Base-by-base conservation (phyloP, 2,329 filamentous ascomycete genomes). In the Herpotrichia juniperi region DNA sequence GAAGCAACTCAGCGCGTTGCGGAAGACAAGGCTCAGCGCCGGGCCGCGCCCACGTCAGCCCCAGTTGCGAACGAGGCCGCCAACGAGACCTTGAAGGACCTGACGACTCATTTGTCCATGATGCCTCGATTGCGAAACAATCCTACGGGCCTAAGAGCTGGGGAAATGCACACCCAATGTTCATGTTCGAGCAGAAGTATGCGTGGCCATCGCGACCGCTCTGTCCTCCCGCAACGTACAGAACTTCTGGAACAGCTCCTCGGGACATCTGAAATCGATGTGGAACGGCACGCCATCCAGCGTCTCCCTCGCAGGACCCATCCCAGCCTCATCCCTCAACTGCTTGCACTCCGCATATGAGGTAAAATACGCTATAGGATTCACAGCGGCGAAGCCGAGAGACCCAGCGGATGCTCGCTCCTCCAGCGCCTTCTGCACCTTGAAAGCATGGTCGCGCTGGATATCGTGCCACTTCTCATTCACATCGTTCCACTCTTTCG, bases 211-310 rank as follows among this genome's bases (percentile, higher is more conserved):
- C 11, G 40, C 35, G 22, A 31, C 35, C 5, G 42, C 46, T 17
- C 39, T 49, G 16, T 48, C 45, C 24, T 43, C 28, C 35, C 42
- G 49, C 37, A 56, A 39, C 30, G 31, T 19, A 48, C 50, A 43
- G 42, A 46, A 53, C 44, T 57, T 56, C 49, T 57, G 46, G 48
- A 65, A 54, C 30, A 63, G 42, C 45, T 66, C 65, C 17, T 64
- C 62, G 0, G 67, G 64, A 46, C 64, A 67, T 4, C 59, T 55
- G 46, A 70, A 70, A 19, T 70, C 65, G n/a, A 70, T 47, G 17
- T 62, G 57, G 24, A 70, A 68, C 1, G 62, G 61, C 9, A 68
- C 62, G 42, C 64, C 57, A 12, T 32, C 55, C 51, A 68, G 42
- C 1, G 54, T 64, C 35, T 67, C 64, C 14, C 30, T 25, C 4